A percentile compares a stretch with the other conserved stretches of the same genome.
phyloP scores from a whole-genome alignment of 805 yeast genomes.

The Pichia heedii region DNA sequence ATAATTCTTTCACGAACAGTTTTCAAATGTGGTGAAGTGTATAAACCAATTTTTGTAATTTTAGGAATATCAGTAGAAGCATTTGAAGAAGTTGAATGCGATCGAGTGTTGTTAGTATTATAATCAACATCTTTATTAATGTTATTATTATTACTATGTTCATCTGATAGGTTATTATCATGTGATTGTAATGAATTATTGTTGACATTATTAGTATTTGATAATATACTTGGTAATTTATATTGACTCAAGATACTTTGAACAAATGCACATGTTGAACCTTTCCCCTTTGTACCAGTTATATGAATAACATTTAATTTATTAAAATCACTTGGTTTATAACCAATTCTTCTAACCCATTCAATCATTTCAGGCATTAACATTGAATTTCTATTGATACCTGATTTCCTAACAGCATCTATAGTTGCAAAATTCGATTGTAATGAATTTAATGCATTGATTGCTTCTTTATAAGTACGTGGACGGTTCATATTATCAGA shows the following conservation, averaged over 20 bases:
- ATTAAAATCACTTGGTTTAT: conserved; percentile 58
- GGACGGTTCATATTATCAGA: conserved; percentile 17
- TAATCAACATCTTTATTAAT: no score
- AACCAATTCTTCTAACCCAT: conserved; percentile 67
- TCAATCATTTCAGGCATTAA: conserved; percentile 81
- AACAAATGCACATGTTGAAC: conserved; percentile 93
- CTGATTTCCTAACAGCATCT: conserved; percentile 70
- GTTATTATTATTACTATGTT: neutral
- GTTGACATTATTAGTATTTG: neutral
- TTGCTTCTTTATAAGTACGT: conserved; percentile 54
- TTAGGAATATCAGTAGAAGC: conserved; percentile 9
- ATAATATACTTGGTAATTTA: conserved; percentile 18
- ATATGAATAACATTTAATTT: conserved; percentile 76
- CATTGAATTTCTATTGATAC: conserved; percentile 49
- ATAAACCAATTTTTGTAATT: conserved; percentile 72
- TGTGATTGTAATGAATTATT: neutral
- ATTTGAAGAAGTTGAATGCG: conserved; percentile 3
- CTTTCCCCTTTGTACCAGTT: conserved; percentile 98
- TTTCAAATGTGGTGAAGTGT: conserved; percentile 92
- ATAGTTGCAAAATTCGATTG: conserved; percentile 89
- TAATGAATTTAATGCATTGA: conserved; percentile 69
- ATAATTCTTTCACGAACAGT: conserved; percentile 87
- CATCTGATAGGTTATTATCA: neutral
- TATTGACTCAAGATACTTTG: conserved; percentile 72
- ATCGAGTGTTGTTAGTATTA: neutral